A percentile compares a stretch with the other conserved stretches of the same genome.
Conservation (phyloP, 208 protist species). For the Entamoeba nuttalli region DNA sequence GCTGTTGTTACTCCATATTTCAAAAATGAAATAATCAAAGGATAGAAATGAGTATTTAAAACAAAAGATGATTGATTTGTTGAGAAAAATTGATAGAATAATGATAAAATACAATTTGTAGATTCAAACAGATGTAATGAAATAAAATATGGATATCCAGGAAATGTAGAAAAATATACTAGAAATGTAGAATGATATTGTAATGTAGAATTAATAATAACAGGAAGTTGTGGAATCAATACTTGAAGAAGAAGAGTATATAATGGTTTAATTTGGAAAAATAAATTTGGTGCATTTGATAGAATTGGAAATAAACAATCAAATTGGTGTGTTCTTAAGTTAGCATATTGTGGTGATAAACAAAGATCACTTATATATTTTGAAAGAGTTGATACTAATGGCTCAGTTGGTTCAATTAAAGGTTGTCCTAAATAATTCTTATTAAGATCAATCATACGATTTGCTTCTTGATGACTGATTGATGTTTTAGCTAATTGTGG, state of each 20-base stretch:
- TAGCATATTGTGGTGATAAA: not conserved
- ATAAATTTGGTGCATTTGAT: not conserved
- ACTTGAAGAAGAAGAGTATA: not conserved
- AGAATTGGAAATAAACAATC: not conserved
- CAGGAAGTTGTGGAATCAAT: not conserved
- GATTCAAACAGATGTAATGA: not conserved
- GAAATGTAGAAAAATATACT: not conserved
- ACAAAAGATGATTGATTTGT: not conserved
- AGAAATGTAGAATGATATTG: not conserved
- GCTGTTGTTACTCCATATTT: not conserved
- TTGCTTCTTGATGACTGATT: not conserved
- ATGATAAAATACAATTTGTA: not conserved
- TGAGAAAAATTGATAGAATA: not conserved
- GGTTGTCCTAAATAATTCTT: not conserved
- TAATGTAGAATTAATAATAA: not conserved
- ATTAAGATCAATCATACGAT: not conserved
- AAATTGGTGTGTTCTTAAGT: not conserved
- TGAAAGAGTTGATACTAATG: not conserved
- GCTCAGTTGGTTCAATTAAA: not conserved
- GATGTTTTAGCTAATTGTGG: not conserved
- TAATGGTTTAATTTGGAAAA: not conserved
- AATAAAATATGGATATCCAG: not conserved
- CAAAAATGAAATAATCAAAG: not conserved
- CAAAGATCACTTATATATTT: not conserved
- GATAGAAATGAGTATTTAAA: not conserved